Evolutionary conservation across 805 yeast genomes (phyloP).

Genomic region (Kazachstania psychrophila): DNA sequence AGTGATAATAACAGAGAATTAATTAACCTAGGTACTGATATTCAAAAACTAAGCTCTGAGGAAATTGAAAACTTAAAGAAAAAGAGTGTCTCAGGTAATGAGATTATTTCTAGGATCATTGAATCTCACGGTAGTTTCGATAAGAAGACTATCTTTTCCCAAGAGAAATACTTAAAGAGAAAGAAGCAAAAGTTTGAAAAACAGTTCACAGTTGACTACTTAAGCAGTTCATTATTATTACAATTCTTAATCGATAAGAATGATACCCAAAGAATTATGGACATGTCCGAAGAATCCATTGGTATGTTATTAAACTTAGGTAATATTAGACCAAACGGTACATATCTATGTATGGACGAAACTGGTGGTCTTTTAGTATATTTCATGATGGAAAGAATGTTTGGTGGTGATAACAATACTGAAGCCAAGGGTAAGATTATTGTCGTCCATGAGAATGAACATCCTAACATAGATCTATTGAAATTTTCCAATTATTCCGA

Average conservation of each 20-base stretch:
- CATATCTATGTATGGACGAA: slow-evolving; percentile 81
- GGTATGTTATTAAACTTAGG: slow-evolving; percentile 71
- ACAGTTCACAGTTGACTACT: slow-evolving; percentile 70
- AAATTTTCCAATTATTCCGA: slow-evolving; percentile 57
- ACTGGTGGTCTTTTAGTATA: slow-evolving; percentile 87
- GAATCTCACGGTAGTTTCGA: slow-evolving; percentile 80
- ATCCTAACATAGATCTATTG: slow-evolving; percentile 68
- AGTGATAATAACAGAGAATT: slow-evolving; percentile 59
- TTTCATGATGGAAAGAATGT: slow-evolving; percentile 85
- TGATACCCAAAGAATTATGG: slow-evolving; percentile 54
- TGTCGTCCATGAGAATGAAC: slow-evolving; percentile 86
- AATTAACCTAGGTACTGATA: slow-evolving; percentile 55
- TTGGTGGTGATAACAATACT: slow-evolving; percentile 31
- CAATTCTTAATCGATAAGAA: slow-evolving; percentile 75
- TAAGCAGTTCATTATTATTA: slow-evolving; percentile 61
- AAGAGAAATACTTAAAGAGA: slow-evolving; percentile 83
- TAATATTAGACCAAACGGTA: slow-evolving; percentile 83
- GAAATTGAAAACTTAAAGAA: slow-evolving; percentile 80
- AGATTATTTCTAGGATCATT: slow-evolving; percentile 72
- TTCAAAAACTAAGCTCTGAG: slow-evolving; percentile 65
- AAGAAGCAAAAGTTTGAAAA: slow-evolving; percentile 87
- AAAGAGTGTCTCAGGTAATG: slow-evolving; percentile 61
- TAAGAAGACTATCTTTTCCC: slow-evolving; percentile 80
- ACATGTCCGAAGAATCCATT: slow-evolving; percentile 75
- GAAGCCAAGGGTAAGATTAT: slow-evolving; percentile 48